A percentile compares a stretch with the other conserved stretches of the same genome.
Conservation (phyloP, 176 grass and related monocot genomes). For the Carex pumila region DNA sequence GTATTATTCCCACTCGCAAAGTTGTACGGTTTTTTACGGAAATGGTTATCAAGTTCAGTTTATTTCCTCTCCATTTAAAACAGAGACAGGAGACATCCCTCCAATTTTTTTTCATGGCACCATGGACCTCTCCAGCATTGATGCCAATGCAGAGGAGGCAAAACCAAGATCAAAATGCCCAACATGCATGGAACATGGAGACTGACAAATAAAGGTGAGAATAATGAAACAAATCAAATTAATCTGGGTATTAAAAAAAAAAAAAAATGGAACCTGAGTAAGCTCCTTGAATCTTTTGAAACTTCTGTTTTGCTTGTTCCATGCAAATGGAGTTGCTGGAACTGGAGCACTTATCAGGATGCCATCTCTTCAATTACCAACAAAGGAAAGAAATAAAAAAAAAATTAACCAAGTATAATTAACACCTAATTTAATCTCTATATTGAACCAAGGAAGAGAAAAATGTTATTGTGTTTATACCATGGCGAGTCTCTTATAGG, state of each 20-base stretch:
- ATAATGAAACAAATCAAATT: neutral
- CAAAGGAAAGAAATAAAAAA: neutral
- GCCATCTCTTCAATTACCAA: conserved; percentile 45
- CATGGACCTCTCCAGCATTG: neutral
- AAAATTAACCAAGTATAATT: neutral
- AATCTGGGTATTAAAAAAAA: neutral
- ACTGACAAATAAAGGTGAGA: neutral
- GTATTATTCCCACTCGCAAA: neutral
- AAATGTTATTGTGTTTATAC: neutral
- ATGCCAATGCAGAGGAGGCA: neutral
- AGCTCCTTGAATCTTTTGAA: conserved; percentile 76
- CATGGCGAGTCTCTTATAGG: conserved; percentile 79
- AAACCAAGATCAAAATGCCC: neutral
- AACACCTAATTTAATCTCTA: neutral
- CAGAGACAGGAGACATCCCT: neutral
- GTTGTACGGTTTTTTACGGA: neutral
- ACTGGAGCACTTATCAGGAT: conserved; percentile 63
- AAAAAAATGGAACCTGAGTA: conserved; percentile 39
- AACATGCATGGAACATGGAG: neutral
- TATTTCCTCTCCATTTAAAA: neutral
- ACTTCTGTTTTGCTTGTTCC: conserved; percentile 66
- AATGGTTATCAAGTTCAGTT: neutral
- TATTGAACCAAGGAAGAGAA: neutral
- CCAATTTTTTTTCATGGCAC: neutral
- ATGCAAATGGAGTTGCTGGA: conserved; percentile 34